Percentiles rank a stretch among this genome's conserved stretches.
These are phyloP conservation scores for Macrocybe gigantea DNA, from an alignment of 768 basidiomycete genomes.

Conservation along the genomic window DNA sequence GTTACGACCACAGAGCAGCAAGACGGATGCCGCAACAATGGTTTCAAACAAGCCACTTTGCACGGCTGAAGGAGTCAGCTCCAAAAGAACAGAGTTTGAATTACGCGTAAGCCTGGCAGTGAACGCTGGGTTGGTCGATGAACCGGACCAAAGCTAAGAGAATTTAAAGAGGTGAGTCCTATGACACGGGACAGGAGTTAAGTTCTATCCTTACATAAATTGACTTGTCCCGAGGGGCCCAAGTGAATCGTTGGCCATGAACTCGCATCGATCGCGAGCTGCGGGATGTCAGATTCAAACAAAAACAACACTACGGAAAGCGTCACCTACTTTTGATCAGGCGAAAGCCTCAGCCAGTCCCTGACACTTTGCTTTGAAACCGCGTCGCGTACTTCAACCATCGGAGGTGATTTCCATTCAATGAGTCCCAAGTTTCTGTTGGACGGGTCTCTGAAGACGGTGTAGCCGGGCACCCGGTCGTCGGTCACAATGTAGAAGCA, in stretches of 20 bases:
- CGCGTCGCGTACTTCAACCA: constrained; percentile 49
- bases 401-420: constrained; percentile 47
- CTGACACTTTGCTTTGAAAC: constrained; percentile 40
- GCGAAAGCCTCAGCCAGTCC: constrained; percentile 50
- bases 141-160: constrained; percentile 40
- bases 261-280: constrained; percentile 49
- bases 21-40: constrained; percentile 42
- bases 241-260: constrained; percentile 43
- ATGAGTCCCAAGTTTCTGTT: constrained; percentile 46
- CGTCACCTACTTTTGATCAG: constrained; percentile 34
- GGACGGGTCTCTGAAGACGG: constrained; percentile 43
- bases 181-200: neutral
- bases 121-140: constrained; percentile 23
- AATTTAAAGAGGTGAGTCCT: constrained; percentile 1
- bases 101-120: constrained; percentile 46
- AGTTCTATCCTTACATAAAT: constrained; percentile 40
- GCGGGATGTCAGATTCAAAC: constrained; percentile 2
- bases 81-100: constrained; percentile 41
- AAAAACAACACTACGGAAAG: neutral
- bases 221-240: constrained; percentile 48
- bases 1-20: constrained; percentile 57
- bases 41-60: constrained; percentile 49
- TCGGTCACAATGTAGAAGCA: constrained; percentile 48
- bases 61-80: constrained; percentile 50
- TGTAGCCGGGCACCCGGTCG: constrained; percentile 42